Evolutionary conservation across 2,329 filamentous ascomycete genomes (phyloP).

Genomic region (Setomelanomma holmii): DNA sequence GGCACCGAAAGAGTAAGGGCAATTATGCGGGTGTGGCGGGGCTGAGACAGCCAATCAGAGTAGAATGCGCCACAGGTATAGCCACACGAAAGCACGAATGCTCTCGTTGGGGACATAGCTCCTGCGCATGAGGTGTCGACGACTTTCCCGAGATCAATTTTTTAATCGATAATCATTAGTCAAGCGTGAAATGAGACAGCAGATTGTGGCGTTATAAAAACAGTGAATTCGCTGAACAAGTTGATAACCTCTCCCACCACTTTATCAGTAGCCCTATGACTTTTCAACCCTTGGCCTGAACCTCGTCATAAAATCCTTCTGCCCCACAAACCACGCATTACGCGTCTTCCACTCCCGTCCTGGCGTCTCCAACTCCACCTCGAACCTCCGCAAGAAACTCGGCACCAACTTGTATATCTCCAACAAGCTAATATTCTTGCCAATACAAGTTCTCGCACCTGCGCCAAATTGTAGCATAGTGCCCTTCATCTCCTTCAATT

Average conservation of each 20-base stretch:
- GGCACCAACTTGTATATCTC: slow-evolving; percentile 62
- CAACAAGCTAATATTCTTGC: slow-evolving; percentile 60
- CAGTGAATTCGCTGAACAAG: too few species aligned
- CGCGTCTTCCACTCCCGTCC: slow-evolving; percentile 55
- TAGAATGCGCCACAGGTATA: not conserved
- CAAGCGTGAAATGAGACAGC: too few species aligned
- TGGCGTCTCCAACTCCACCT: slow-evolving; percentile 55
- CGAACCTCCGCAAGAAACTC: slow-evolving; percentile 69
- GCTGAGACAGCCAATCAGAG: not conserved
- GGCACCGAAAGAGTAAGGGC: slow-evolving; percentile 10
- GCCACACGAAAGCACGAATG: too few species aligned
- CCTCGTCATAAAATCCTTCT: slow-evolving; percentile 53
- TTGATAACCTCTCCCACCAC: not conserved
- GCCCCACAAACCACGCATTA: slow-evolving; percentile 63
- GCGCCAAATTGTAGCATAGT: slow-evolving; percentile 78
- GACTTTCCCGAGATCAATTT: too few species aligned
- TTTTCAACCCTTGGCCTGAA: slow-evolving; percentile 46
- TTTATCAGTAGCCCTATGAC: not conserved
- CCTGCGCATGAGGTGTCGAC: too few species aligned
- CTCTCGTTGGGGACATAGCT: too few species aligned
- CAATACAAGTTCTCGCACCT: slow-evolving; percentile 72
- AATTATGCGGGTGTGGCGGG: slow-evolving; percentile 5
- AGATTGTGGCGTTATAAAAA: too few species aligned
- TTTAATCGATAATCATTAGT: too few species aligned
- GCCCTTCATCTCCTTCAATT: slow-evolving; percentile 71